Percentiles rank a stretch among this genome's conserved stretches.
phyloP scores from a whole-genome alignment of 1,139 yeast genomes.

The Meyerozyma smithsonii region DNA sequence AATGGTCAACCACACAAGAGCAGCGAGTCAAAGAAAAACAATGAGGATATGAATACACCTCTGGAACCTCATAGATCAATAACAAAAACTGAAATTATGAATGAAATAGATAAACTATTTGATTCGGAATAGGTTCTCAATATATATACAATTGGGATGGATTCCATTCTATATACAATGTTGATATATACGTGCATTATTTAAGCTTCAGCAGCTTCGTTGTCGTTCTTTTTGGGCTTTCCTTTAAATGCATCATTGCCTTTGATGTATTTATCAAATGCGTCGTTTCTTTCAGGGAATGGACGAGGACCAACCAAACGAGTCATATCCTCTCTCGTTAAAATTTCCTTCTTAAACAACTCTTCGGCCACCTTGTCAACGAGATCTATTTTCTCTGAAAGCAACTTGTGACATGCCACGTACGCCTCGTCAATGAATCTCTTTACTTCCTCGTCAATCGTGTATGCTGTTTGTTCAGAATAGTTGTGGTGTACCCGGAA shows the following conservation, averaged over 20 bases:
- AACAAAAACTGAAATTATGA: not conserved
- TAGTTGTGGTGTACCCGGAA: constrained; percentile 63
- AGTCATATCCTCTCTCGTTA: constrained; percentile 80
- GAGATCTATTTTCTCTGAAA: constrained; percentile 54
- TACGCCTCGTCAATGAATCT: constrained; percentile 52
- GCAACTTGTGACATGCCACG: constrained; percentile 48
- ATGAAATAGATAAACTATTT: not conserved
- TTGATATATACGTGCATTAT: not conserved
- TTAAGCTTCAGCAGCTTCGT: not conserved
- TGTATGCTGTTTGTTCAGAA: constrained; percentile 63
- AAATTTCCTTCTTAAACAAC: constrained; percentile 61
- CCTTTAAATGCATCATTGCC: constrained; percentile 31
- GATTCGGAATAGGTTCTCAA: not conserved
- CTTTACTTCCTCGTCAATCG: constrained; percentile 64
- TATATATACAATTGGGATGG: not conserved
- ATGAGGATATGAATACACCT: not conserved
- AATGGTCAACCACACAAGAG: not conserved
- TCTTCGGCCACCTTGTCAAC: constrained; percentile 70
- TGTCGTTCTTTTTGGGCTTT: constrained; percentile 8
- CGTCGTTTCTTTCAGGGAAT: constrained; percentile 73
- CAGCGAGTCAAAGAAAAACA: not conserved
- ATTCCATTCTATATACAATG: constrained; percentile 2
- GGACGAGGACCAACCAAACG: constrained; percentile 70
- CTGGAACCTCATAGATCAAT: not conserved
- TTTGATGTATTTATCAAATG: constrained; percentile 70